phyloP scores from a whole-genome alignment of 164 flowering plant species.

The Sedum album region DNA sequence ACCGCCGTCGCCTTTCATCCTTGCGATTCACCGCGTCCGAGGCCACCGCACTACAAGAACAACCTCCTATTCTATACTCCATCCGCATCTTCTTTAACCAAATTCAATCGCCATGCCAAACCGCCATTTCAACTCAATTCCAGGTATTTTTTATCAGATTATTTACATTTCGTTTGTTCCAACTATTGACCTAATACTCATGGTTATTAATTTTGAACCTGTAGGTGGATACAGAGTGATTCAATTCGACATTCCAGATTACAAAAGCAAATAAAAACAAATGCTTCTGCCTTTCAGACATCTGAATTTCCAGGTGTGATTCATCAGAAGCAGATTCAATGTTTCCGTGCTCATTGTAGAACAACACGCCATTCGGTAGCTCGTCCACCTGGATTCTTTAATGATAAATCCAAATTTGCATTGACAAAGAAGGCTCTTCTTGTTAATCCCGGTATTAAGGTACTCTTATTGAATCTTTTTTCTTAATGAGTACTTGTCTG shows the following conservation, averaged over 20 bases:
- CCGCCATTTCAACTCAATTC: neutral
- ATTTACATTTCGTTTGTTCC: neutral
- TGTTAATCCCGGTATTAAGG: neutral
- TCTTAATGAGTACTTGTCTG: neutral
- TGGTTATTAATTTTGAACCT: too few species aligned
- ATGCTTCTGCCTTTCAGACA: neutral
- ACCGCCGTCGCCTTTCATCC: neutral
- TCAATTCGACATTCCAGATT: neutral
- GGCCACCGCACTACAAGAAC: neutral
- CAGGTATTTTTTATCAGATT: neutral
- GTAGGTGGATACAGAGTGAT: neutral
- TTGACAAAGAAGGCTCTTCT: constrained; percentile 3
- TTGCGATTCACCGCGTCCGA: neutral
- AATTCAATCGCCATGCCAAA: constrained; percentile 1
- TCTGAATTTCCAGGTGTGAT: neutral
- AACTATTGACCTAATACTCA: too few species aligned
- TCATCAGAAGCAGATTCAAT: neutral
- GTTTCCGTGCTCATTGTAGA: neutral
- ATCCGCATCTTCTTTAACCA: neutral
- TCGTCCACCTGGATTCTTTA: neutral
- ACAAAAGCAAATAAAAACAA: neutral
- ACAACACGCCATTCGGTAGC: neutral
- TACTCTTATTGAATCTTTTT: neutral
- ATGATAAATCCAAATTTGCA: neutral
- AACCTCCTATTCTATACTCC: neutral